Base-by-base conservation (phyloP, 2,329 filamentous ascomycete genomes). In the Stagonosporopsis tanaceti region DNA sequence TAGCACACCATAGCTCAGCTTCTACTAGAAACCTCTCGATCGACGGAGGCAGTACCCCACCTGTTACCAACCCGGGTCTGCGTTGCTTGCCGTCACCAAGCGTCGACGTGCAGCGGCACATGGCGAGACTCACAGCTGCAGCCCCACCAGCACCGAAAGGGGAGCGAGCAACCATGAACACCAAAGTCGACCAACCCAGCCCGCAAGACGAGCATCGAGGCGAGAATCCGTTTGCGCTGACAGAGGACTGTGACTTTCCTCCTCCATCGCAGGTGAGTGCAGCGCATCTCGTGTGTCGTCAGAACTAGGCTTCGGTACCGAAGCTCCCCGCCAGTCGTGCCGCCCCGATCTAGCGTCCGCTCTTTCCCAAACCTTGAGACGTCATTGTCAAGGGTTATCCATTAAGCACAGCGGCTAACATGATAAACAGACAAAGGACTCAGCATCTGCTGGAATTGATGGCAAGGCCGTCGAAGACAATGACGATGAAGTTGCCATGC, bases 271-370 rank as follows among this genome's bases (percentile, higher is more conserved):
- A 56, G 40, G 54, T 60, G 41, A 56, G 60, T 57, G 28, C 27
- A 41, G 34, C 4, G 12, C 12, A 39, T 7, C 38, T 51, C 57
- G 20, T 42, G 56, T 45, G 60, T 68, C 57, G 62, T 68, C 42
- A 28, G 47, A 57, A 48, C 24, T 57, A 61, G 64, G 55, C 53
- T 57, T 59, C 46, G 57, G 56, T 38, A 56, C 50, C 56, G 57
- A 50, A 47, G 42, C 50, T 24, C 54, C 34, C 46, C 50, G 47
- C 25, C 47, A 45, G 37, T 51, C 53, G 51, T 60, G 48, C 53
- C 53, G 51, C 45, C 24, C 45, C 37, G 27, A 47, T 39, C 48
- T 60, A 62, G 59, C 53, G 56, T 50, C 61, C 56, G 56, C 48
- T 48, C 50, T 39, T 41, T 22, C 57, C 57, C 57, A 61, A 50